Conservation (phyloP, 2,329 filamentous ascomycete species). For the Trichoderma semiorbis region DNA sequence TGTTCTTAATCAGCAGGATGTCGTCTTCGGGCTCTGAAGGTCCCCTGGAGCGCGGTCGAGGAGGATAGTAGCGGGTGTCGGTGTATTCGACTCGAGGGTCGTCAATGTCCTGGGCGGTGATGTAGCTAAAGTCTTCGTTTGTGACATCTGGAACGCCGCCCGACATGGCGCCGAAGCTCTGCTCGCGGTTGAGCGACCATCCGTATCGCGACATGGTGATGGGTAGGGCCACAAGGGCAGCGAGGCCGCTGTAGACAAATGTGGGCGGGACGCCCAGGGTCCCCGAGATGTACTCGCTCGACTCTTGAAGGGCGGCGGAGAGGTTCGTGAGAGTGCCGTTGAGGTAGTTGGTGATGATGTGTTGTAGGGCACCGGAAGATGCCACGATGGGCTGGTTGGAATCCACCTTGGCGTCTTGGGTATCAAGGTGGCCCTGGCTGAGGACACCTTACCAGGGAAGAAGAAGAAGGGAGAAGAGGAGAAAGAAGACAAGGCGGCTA, state of each 20-base stretch:
- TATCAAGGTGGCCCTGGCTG: conserved; percentile 33
- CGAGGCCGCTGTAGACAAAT: conserved; percentile 49
- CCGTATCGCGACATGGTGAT: conserved; percentile 55
- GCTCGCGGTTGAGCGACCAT: conserved; percentile 45
- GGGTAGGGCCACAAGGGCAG: conserved; percentile 47
- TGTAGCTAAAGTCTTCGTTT: conserved; percentile 77
- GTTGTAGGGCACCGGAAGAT: conserved; percentile 62
- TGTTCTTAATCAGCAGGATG: conserved; percentile 66
- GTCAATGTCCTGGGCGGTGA: conserved; percentile 71
- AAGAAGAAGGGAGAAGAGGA: neutral
- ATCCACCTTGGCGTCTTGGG: conserved; percentile 56
- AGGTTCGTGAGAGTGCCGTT: conserved; percentile 50
- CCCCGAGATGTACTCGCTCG: conserved; percentile 50
- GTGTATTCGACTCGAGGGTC: conserved; percentile 37
- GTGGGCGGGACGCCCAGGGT: conserved; percentile 49
- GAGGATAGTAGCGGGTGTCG: conserved; percentile 40
- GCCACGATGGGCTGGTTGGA: conserved; percentile 55
- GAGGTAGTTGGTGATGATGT: conserved; percentile 56
- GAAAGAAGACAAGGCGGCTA: neutral
- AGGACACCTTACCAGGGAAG: conserved; percentile 31
- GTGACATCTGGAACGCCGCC: conserved; percentile 60
- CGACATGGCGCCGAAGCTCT: conserved; percentile 46
- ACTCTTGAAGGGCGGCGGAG: conserved; percentile 44
- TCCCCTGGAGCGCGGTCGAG: conserved; percentile 34
- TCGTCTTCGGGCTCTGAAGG: conserved; percentile 57